These are phyloP conservation scores for Karstenula rhodostoma DNA, from an alignment of 2,329 filamentous ascomycete species.

Conservation along the genomic window DNA sequence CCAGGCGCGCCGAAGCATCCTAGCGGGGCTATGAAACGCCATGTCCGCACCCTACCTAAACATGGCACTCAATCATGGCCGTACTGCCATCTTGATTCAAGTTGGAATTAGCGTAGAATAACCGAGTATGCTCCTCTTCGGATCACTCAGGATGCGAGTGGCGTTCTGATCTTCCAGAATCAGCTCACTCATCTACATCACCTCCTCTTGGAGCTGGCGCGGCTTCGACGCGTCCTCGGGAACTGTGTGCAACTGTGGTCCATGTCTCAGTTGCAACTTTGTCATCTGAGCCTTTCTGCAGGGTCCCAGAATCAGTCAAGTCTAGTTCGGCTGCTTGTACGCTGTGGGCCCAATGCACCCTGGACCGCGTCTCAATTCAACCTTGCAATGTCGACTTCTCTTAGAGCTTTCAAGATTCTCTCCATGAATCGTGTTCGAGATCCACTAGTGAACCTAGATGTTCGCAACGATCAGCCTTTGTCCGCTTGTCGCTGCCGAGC, in stretches of 20 bases:
- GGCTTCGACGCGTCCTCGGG: constrained; percentile 34
- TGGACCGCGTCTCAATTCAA: neutral
- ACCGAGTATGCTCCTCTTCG: neutral
- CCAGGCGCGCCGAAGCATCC: constrained; percentile 42
- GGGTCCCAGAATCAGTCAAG: constrained; percentile 29
- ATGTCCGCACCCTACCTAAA: constrained; percentile 35
- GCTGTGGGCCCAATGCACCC: constrained; percentile 6
- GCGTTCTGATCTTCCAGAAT: neutral
- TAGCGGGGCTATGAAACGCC: constrained; percentile 43
- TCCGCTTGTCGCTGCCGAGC: constrained; percentile 6
- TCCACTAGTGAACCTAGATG: neutral
- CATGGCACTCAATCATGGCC: constrained; percentile 16
- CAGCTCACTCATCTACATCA: constrained; percentile 11
- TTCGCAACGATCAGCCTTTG: neutral
- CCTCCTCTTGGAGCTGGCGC: constrained; percentile 22
- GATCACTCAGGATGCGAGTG: neutral
- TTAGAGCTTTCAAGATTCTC: neutral
- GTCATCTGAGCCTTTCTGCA: constrained; percentile 46
- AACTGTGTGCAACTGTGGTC: constrained; percentile 38
- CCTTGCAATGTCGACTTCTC: neutral
- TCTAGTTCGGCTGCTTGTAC: constrained; percentile 23
- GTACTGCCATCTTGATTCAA: neutral
- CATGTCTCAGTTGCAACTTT: constrained; percentile 44
- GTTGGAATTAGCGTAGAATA: neutral
- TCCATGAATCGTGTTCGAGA: neutral